Conservation (phyloP, 176 grass and related monocot species). For the Phyllostachys edulis region DNA sequence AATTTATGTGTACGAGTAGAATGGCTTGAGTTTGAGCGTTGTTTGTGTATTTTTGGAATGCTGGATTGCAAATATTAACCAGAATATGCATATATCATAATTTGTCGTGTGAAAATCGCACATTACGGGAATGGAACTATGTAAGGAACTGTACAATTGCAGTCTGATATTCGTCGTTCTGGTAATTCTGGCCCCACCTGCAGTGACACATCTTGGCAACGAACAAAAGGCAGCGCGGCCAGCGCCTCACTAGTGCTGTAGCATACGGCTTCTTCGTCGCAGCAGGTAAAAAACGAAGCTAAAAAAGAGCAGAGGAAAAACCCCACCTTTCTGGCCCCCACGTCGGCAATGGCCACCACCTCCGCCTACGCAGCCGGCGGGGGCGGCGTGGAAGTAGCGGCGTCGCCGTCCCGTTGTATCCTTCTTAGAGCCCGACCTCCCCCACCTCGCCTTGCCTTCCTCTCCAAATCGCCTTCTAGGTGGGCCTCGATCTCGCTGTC, state of each 20-base stretch:
- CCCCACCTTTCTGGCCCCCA: neutral
- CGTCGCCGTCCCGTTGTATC: neutral
- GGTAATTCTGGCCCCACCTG: constrained; percentile 18
- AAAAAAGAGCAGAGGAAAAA: neutral
- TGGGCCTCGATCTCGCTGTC: constrained; percentile 34
- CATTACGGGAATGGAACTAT: neutral
- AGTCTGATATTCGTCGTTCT: neutral
- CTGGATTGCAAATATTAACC: constrained; percentile 8
- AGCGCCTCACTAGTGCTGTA: no score
- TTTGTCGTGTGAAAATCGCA: neutral
- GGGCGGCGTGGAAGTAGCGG: neutral
- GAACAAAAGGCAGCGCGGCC: neutral
- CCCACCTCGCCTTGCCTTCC: neutral
- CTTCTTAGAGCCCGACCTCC: neutral
- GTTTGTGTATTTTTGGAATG: neutral
- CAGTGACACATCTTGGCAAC: neutral
- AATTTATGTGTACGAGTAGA: neutral
- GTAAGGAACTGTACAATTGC: neutral
- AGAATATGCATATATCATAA: neutral
- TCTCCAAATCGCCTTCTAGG: constrained; percentile 14
- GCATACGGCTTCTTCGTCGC: neutral
- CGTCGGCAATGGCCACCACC: constrained; percentile 32
- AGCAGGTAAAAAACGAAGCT: neutral
- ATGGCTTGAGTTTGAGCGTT: neutral
- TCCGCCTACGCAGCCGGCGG: neutral